Evolutionary conservation across 129 eudicot species (phyloP), one percentile per base, ranked within the genome.

Genomic region (Logfia minima): DNA sequence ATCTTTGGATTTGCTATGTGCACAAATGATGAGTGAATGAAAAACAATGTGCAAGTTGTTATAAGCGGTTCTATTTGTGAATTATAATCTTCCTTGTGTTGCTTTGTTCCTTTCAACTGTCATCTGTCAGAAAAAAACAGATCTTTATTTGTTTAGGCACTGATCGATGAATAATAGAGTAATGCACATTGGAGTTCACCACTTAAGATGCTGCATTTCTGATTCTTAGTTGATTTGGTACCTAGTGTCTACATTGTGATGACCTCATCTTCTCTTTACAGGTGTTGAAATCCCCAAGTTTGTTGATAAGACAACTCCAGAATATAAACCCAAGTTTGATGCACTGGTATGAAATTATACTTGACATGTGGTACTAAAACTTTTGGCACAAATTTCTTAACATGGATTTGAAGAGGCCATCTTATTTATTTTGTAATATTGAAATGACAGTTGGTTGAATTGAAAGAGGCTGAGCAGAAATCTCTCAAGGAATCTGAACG

Each of bases 401-500:
- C 28, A 4, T 43, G 55, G 4, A 41, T 26, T 19, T 67, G 24
- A 32, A 1, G 8, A 6, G 8, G 35, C 60, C 60, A 22, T 24
- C 26, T 74, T 74, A 16, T 37, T 6, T 23, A 6, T 39, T 71
- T 72, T 79, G 66, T 74, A 74, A 22, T 23, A 11, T 68, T 51
- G 80, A 31, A 66, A 75, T 71, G 21, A 37, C 87, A 93, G 98
- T 76, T 90, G 96, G 91, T 93, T 74, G 98, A 93, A 80, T 86
- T 93, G 80, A 93, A 93, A 88, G 92, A 90, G 80, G 98, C 97
- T 16, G 98, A 93, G 77, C 77, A 90, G 83, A 73, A 83, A 84
- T 93, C 97, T 23, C 63, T 90, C 43, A 84, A 93, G 86, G 95
- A 93, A 84, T 90, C 97, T 51, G 95, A 90, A 87, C 89, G 98